Evolutionary conservation across 73 alveolate species (phyloP), one percentile per base, ranked within the genome.

Genomic region (Durusdinium trenchii): DNA sequence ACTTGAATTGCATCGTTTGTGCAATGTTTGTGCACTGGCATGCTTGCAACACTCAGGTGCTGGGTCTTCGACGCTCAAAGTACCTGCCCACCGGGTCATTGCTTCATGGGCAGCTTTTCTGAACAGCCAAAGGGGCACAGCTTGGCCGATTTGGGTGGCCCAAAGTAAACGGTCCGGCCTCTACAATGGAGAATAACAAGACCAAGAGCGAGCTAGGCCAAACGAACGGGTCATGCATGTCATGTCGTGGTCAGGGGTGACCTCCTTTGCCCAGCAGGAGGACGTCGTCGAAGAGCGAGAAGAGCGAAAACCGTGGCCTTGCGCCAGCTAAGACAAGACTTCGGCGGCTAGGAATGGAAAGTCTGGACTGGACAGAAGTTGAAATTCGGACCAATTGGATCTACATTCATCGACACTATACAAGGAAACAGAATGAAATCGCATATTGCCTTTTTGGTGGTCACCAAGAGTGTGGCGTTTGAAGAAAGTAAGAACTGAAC

Each of bases 201-300:
- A 23, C 30, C 73, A 60, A 60, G 30, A 60, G 3, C 36, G 36
- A 23, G 3, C 73, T 23, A 60, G 30, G 73, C 73, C 73, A 60
- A 26, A 60, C 73, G 30, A 23, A 35, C 73, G 14, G 18, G 36
- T 23, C 73, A 60, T 26, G 18, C 18, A 60, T 23, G 73, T 60
- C 36, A 4, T 35, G 14, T 23, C 30, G 36, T 5, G 73, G 73
- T 26, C 18, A 60, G 30, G 73, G 45, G 16, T 67, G 35, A 26
- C 84, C 84, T 73, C 84, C 84, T 43, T 84, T 84, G 18, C 94
- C 94, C 94, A 84, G 71, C 69, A 84, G 78, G 7, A 84, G 94
- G 46, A 84, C 94, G 48, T 84, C 94, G 54, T 84, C 94, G 78
- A 84, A 84, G 36, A 84, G 78, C 40, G 94, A 84, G 52, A 84